These are phyloP conservation scores for Fusarium duplospermum DNA, from an alignment of 2,329 filamentous ascomycete species.

Conservation along the genomic window DNA sequence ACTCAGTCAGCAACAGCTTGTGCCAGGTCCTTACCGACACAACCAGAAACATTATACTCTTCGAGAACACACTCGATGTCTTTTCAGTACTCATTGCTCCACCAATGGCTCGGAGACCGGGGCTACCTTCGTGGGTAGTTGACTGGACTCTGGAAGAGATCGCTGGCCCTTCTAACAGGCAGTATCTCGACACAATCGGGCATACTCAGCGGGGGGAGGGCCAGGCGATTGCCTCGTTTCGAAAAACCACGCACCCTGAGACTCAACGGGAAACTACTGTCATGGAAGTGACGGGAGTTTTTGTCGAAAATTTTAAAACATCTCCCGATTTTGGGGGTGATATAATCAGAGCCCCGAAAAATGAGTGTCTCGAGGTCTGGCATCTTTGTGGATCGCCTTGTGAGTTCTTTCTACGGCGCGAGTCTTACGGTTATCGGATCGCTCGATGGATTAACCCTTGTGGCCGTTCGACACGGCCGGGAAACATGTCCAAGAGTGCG, in stretches of 20 bases:
- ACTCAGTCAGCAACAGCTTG: neutral
- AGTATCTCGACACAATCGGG: too few species aligned
- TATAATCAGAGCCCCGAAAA: too few species aligned
- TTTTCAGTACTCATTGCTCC: too few species aligned
- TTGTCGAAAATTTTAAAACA: too few species aligned
- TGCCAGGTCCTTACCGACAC: neutral
- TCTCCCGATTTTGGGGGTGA: too few species aligned
- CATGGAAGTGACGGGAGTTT: neutral
- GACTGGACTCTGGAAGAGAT: neutral
- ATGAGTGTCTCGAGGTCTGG: conserved; percentile 7
- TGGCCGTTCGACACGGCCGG: too few species aligned
- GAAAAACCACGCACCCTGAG: neutral
- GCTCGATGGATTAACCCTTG: too few species aligned
- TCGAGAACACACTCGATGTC: neutral
- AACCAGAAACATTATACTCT: neutral
- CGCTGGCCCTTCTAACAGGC: too few species aligned
- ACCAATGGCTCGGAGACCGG: neutral
- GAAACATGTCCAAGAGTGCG: too few species aligned
- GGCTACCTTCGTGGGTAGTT: conserved; percentile 2
- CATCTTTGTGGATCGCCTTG: neutral
- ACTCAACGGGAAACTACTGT: neutral
- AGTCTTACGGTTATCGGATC: neutral
- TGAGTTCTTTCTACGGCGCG: neutral
- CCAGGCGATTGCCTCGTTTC: neutral
- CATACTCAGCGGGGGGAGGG: too few species aligned